Evolutionary conservation across 1,139 yeast genomes (phyloP), one percentile per base, ranked within the genome.

Genomic region (Wickerhamomyces sp.): DNA sequence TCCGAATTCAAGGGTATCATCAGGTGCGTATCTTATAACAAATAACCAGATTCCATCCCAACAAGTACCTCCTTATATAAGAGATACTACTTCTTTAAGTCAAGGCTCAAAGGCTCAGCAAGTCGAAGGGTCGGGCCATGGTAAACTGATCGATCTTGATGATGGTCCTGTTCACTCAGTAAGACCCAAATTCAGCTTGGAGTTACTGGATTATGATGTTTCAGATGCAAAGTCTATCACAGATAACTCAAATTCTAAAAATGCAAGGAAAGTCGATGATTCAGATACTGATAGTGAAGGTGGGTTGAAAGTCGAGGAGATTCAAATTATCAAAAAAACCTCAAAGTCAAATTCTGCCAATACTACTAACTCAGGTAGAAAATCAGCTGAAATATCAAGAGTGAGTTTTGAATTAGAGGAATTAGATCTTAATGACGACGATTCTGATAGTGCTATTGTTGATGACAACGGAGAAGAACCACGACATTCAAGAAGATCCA

Each of bases 361-460:
- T 27, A 21, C 34, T 13, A 8, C 31, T 5, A 17, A 24, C 7
- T 24, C 27, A 7, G 27, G 27, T 6, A 41, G 52, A 20, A 43
- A 37, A 22, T 47, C 53, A 4, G 30, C 41, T 4, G 57, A 53
- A 28, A 16, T 52, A 7, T 44, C 44, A 20, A 36, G 52, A 9
- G 28, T 50, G 9, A 45, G 47, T 26, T 33, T 52, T 16, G 43
- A 45, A 26, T 21, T 54, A 16, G 47, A 52, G 33, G 58, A 54
- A 28, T 30, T 54, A 30, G 51, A 54, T 35, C 33, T 53, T 13
- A 21, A 30, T 22, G 33, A 37, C 16, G 31, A 24, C 3, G 22
- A 16, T 5, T 17, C 25, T 32, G 35, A 15, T 5, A 15, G 13
- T 17, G 41, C 36, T 14, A 43, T 43, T 10, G 41, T 39, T 28